phyloP scores from a whole-genome alignment of 2,329 filamentous ascomycete species.

The Colletotrichum caudatum region DNA sequence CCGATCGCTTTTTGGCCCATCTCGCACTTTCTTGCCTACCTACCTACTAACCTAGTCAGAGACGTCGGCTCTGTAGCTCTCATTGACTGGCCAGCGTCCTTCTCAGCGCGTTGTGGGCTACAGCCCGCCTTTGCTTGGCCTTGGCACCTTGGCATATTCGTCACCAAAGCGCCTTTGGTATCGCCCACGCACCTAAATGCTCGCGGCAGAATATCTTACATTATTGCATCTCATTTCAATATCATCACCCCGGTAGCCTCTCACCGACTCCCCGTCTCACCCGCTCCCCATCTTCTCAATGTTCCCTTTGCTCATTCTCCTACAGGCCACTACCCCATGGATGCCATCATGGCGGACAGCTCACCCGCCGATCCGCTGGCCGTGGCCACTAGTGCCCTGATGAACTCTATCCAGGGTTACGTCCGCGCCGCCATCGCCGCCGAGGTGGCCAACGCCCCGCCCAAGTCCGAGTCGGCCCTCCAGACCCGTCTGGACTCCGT shows the following conservation, averaged over 20 bases:
- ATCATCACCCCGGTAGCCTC: conserved; percentile 1
- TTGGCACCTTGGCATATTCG: not conserved
- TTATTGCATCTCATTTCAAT: not conserved
- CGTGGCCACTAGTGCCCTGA: conserved; percentile 21
- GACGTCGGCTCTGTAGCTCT: not conserved
- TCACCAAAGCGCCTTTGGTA: not conserved
- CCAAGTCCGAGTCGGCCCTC: conserved; percentile 1
- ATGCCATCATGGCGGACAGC: conserved; percentile 28
- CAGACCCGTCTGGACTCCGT: conserved; percentile 24
- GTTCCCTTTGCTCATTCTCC: conserved; percentile 9
- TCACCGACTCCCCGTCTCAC: not conserved
- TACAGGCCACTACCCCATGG: not conserved
- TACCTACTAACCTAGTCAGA: not conserved
- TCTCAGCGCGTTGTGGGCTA: not conserved
- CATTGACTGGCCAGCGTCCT: not conserved
- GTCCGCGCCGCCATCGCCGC: conserved; percentile 29
- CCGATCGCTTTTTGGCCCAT: not conserved
- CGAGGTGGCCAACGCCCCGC: conserved; percentile 9
- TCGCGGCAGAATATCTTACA: not conserved
- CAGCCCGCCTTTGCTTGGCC: not conserved
- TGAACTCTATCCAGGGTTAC: conserved; percentile 31
- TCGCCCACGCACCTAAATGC: conserved; percentile 4
- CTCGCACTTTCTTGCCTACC: not conserved
- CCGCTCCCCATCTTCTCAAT: not conserved
- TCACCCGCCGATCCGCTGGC: conserved; percentile 29